phyloP scores from a whole-genome alignment of 108 stramenopile species.

The Poteriospumella lacustris region DNA sequence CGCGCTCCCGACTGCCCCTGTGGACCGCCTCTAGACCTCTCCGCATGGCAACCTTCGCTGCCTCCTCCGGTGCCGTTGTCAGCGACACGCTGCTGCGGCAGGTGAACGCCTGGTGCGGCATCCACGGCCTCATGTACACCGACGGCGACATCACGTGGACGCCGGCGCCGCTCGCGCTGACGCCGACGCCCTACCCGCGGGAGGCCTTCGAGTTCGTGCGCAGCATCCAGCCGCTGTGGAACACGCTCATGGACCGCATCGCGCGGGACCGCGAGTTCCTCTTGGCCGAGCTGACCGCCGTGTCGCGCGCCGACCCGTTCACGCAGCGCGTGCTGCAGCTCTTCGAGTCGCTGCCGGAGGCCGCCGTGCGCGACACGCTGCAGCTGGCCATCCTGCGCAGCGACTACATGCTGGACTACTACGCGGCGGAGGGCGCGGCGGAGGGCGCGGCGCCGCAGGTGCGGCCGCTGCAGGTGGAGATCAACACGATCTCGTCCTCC shows the following conservation, averaged over 20 bases:
- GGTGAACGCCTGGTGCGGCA: neutral
- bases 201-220: slow-evolving; percentile 58
- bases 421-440: slow-evolving; percentile 30
- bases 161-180: slow-evolving; percentile 72
- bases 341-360: slow-evolving; percentile 55
- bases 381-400: slow-evolving; percentile 78
- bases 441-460: slow-evolving; percentile 35
- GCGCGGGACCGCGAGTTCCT: slow-evolving; percentile 71
- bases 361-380: slow-evolving; percentile 55
- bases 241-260: slow-evolving; percentile 73
- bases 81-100: no score
- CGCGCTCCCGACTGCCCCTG: no score
- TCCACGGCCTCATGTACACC: neutral
- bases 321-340: slow-evolving; percentile 73
- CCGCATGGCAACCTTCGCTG: no score
- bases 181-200: slow-evolving; percentile 70
- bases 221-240: slow-evolving; percentile 66
- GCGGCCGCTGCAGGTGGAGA: slow-evolving; percentile 72
- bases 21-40: no score
- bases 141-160: neutral
- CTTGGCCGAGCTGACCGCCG: slow-evolving; percentile 45
- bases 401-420: slow-evolving; percentile 88
- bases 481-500: slow-evolving; percentile 94
- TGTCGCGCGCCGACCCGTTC: slow-evolving; percentile 68
- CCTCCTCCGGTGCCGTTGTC: no score